These are phyloP conservation scores for Aspergillus proliferans DNA, from an alignment of 2,329 filamentous ascomycete genomes.

Conservation along the genomic window DNA sequence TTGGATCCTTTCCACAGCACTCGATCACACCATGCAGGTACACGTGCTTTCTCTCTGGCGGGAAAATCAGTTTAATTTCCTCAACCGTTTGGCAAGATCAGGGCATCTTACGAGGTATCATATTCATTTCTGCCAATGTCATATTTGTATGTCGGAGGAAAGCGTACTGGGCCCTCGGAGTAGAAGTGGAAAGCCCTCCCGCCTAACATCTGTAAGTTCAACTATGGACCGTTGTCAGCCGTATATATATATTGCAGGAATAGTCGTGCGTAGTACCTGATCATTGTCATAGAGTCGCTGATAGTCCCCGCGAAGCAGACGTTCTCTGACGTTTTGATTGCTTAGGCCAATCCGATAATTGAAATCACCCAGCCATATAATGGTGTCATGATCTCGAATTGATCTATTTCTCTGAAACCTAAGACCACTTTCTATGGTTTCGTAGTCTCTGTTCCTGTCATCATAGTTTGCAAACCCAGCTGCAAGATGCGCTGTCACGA, in stretches of 20 bases:
- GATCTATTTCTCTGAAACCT: slow-evolving; percentile 84
- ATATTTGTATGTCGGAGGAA: slow-evolving; percentile 93
- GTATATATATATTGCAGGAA: background rate
- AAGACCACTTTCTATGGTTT: slow-evolving; percentile 78
- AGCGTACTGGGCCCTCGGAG: slow-evolving; percentile 79
- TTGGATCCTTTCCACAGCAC: slow-evolving; percentile 80
- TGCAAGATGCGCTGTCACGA: slow-evolving; percentile 92
- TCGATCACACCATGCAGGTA: slow-evolving; percentile 95
- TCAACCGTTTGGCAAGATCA: background rate
- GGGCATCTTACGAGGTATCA: slow-evolving; percentile 69
- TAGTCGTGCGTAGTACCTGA: slow-evolving; percentile 50
- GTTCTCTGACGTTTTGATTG: slow-evolving; percentile 67
- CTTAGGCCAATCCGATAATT: slow-evolving; percentile 91
- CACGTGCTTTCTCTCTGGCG: slow-evolving; percentile 75
- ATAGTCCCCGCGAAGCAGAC: slow-evolving; percentile 67
- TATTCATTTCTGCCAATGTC: slow-evolving; percentile 83
- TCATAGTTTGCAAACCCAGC: slow-evolving; percentile 96
- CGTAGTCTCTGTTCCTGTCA: slow-evolving; percentile 88
- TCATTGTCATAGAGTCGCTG: slow-evolving; percentile 84
- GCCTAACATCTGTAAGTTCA: slow-evolving; percentile 94
- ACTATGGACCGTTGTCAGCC: slow-evolving; percentile 39
- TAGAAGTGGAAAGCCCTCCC: slow-evolving; percentile 87
- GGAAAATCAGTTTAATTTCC: slow-evolving; percentile 23
- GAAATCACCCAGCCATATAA: slow-evolving; percentile 96
- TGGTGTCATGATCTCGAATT: slow-evolving; percentile 85